These are phyloP conservation scores for Eimeria sp. DNA, from an alignment of 169 alveolate genomes.

Conservation along the genomic window DNA sequence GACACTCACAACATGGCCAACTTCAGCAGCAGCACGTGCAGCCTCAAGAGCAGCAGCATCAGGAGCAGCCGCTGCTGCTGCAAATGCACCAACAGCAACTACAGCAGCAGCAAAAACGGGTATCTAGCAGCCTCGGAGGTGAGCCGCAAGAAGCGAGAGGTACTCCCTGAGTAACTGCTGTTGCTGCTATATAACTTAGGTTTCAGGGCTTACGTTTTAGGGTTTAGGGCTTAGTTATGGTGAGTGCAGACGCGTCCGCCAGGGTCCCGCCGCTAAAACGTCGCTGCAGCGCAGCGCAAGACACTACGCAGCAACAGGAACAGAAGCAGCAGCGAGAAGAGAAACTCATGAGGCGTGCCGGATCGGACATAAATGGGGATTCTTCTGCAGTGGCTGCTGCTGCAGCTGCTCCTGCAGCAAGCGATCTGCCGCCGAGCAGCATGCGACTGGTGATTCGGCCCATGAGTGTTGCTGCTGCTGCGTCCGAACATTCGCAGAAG, in stretches of 20 bases:
- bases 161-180: background rate
- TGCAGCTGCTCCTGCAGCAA: background rate
- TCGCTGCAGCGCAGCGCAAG: slow-evolving; percentile 26
- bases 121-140: background rate
- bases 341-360: background rate
- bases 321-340: background rate
- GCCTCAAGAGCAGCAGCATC: no score
- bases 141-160: background rate
- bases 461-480: slow-evolving; percentile 11
- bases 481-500: background rate
- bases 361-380: background rate
- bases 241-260: background rate
- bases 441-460: slow-evolving; percentile 16
- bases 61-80: no score
- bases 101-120: background rate
- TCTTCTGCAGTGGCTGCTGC: slow-evolving; percentile 5
- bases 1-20: no score
- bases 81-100: no score
- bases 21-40: no score
- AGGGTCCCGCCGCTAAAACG: slow-evolving; percentile 33
- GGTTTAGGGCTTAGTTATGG: background rate
- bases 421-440: background rate
- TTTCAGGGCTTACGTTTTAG: background rate
- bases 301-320: background rate
- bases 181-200: background rate